These are phyloP conservation scores for Capsicum chinense DNA, from an alignment of 257 asterid genomes.

Conservation along the genomic window DNA sequence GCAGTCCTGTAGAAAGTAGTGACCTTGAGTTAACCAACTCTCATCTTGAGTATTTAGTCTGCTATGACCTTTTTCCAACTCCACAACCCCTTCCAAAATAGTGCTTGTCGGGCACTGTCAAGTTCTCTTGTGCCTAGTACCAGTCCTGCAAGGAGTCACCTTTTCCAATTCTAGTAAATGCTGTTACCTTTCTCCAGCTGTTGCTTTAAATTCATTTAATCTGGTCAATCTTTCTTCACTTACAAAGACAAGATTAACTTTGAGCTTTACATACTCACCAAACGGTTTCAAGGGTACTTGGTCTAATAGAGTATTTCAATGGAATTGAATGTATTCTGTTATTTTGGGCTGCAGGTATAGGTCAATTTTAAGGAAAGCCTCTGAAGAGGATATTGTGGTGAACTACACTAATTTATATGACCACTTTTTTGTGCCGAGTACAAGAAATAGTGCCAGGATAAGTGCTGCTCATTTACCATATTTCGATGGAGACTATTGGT, in stretches of 20 bases:
- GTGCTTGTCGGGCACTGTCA: not conserved
- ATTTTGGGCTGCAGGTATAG: constrained; percentile 57
- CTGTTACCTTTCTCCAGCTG: constrained; percentile 6
- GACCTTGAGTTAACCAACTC: constrained; percentile 16
- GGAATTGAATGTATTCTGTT: constrained; percentile 4
- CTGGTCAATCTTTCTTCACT: not conserved
- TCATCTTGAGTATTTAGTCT: not conserved
- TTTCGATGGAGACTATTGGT: constrained; percentile 77
- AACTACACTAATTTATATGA: constrained; percentile 60
- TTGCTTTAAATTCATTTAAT: constrained; percentile 8
- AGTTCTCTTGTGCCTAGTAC: constrained; percentile 2
- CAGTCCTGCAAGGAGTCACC: constrained; percentile 2
- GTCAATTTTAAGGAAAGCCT: constrained; percentile 63
- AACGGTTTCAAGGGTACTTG: constrained; percentile 20
- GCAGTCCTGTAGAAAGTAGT: constrained; percentile 12
- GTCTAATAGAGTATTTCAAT: not conserved
- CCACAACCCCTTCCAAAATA: constrained; percentile 16
- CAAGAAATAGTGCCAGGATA: constrained; percentile 52
- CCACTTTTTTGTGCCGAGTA: constrained; percentile 56
- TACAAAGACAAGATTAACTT: not conserved
- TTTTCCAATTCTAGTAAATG: constrained; percentile 9
- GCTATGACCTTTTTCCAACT: constrained; percentile 17
- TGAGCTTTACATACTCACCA: not conserved
- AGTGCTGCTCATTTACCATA: constrained; percentile 77
- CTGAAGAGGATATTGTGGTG: constrained; percentile 60